Base-by-base conservation (phyloP, 768 basidiomycete species). In the Tylopilus sp. region DNA sequence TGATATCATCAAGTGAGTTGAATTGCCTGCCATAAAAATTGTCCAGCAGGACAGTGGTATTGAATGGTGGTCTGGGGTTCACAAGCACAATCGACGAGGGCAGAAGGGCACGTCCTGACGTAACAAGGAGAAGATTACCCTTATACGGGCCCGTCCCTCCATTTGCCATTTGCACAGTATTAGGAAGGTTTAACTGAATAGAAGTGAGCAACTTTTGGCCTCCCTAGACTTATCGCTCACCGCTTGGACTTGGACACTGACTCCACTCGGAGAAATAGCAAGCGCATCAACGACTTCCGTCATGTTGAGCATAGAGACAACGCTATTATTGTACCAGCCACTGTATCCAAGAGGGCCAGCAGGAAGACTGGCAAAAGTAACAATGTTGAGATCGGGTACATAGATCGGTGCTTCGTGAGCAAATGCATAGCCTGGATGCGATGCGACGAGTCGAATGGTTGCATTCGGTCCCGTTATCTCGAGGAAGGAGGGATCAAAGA, bases 11-110 rank as follows among this genome's bases (percentile, higher is more conserved):
- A 9, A 33, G 31, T 4, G 31, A 89, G 69, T 87, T 90, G 71
- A 91, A 92, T 58, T 89, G 87, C 3, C 87, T 74, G 2, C 89
- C 89, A 60, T 80, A 87, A 69, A 78, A 88, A 70, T 90, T 91
- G 69, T 91, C 86, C 55, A 92, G 67, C 16, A 92, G 67, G 29
- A 87, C 45, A 0, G 85, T 89, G 8, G 78, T 71, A 50, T 89
- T 86, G 69, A 83, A 76, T 0, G 88, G 88, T 11, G 78, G 63
- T 4, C 61, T 64, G 0, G 87, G 86, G 63, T 88, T 82, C 31
- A 33, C 31, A 14, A 33, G 31, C 31, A 33, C 31, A 9, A 33
- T 14, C 16, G 31, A 33, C 11, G 31, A 14, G 11, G 31, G 31
- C 16, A 33, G 31, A 33, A 33, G 31, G 6, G 31, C 31, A 12